phyloP scores from a whole-genome alignment of 2,329 filamentous ascomycete genomes.

The Fusarium anguioides region DNA sequence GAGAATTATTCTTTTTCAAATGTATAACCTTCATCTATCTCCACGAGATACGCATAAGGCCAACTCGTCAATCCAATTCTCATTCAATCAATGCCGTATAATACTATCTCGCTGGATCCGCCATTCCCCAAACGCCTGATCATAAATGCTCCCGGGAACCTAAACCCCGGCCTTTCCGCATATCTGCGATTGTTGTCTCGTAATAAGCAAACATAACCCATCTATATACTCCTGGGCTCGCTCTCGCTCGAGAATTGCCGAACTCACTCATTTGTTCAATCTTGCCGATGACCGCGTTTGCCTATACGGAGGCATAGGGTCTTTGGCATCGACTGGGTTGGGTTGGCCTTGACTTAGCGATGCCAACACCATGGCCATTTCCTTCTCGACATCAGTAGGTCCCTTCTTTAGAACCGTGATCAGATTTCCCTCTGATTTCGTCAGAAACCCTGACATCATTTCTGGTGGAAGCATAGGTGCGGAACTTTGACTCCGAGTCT shows the following conservation, averaged over 20 bases:
- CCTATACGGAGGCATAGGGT: conserved; percentile 13
- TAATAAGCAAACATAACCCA: conserved; percentile 20
- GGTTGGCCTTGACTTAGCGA: conserved; percentile 37
- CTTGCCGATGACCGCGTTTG: conserved; percentile 31
- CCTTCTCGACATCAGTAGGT: conserved; percentile 32
- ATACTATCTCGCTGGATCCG: conserved; percentile 3
- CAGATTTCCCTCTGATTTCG: conserved; percentile 8
- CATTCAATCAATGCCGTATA: conserved; percentile 15
- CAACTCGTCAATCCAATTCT: conserved; percentile 4
- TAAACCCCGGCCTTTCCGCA: conserved; percentile 8
- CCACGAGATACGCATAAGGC: too few species aligned
- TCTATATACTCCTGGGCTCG: conserved; percentile 25
- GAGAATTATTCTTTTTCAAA: too few species aligned
- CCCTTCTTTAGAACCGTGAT: conserved; percentile 24
- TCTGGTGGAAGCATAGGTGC: conserved; percentile 37
- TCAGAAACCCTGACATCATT: conserved; percentile 28
- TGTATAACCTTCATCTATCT: too few species aligned
- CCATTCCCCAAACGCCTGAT: conserved; percentile 37
- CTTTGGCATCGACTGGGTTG: conserved; percentile 5
- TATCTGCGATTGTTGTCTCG: conserved; percentile 15
- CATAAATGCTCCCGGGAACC: conserved; percentile 26
- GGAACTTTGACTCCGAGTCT: conserved; percentile 36
- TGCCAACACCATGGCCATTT: conserved; percentile 42
- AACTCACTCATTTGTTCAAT: conserved; percentile 12
- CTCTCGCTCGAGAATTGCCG: conserved; percentile 31